Percentiles rank a stretch among this genome's conserved stretches.
These are phyloP conservation scores for Alternaria triticimaculans DNA, from an alignment of 2,329 filamentous ascomycete species.

Conservation along the genomic window DNA sequence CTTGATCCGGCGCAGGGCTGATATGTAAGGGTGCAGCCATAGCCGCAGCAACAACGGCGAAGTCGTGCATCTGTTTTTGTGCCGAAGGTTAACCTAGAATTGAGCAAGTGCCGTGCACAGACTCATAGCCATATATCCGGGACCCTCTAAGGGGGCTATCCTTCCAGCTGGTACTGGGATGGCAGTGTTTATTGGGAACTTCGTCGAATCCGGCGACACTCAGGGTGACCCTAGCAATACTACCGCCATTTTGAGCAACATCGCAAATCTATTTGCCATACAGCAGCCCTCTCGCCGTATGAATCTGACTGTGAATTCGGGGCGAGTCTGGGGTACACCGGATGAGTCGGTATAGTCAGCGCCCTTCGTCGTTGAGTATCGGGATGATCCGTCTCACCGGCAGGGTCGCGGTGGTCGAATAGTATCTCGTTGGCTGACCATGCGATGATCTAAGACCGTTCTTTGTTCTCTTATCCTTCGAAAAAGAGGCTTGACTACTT, in stretches of 20 bases:
- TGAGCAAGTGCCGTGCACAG: background rate
- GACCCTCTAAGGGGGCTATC: background rate
- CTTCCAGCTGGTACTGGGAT: background rate
- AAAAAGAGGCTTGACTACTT: background rate
- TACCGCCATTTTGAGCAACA: background rate
- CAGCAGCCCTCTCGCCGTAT: background rate
- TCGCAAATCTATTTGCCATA: background rate
- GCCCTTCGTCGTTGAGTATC: background rate
- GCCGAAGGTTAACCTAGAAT: background rate
- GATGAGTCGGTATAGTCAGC: background rate
- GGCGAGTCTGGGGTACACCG: background rate
- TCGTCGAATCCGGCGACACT: background rate
- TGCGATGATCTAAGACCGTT: background rate
- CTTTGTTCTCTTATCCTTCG: background rate
- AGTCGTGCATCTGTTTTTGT: background rate
- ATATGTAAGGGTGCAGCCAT: background rate
- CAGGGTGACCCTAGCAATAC: background rate
- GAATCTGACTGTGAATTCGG: background rate
- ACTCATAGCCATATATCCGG: background rate
- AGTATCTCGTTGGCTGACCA: background rate
- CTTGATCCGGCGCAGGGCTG: background rate
- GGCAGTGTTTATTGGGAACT: background rate
- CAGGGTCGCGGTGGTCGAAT: background rate
- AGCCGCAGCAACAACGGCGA: slow-evolving; percentile 1
- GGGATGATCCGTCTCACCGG: background rate